Base-by-base conservation (phyloP, 345 rosid species). In the Eucalyptus leucophloia region DNA sequence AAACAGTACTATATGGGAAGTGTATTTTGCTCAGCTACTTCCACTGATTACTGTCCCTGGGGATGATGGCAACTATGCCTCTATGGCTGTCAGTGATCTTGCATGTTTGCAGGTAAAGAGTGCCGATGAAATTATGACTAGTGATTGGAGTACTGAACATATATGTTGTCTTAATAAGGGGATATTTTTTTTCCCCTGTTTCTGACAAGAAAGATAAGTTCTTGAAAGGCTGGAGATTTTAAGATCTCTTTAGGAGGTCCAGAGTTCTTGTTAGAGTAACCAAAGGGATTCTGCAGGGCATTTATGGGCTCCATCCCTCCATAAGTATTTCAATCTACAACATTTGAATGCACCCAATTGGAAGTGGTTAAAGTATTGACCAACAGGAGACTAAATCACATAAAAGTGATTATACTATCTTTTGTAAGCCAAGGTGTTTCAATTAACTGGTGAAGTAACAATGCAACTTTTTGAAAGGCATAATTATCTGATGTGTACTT, bases 1-100 rank as follows among this genome's bases (percentile, higher is more conserved):
- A 89, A 97, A 95, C 90, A 92, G 92, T 69, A 87, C n/a, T 28
- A 91, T 98, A 89, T 94, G 96, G 97, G 96, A 95, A 89, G 30
- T 95, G 89, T 98, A 98, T 89, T 93, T 93, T 60, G 90, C 92
- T 89, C 90, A 95, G 87, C 45, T 97, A 88, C 98, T 98, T 91
- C 99, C 99, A 37, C 87, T 95, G 91, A 94, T 98, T 81, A 94
- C 95, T 30, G 88, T 89, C 44, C 88, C 92, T 3, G 97, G 99
- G n/a, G 97, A 96, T 92, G 99, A 98, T 89, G 97, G 97, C 44
- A 94, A 96, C 92, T 96, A 96, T 92, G 96, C 98, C 34, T 90
- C 93, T 28, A 94, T 97, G 18, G 98, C 97, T 87, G 87, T 95
- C 88, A 89, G 90, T 44, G 99, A 98, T 92, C 94, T 97, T 58